Evolutionary conservation across 1,284 basidiomycete species (phyloP), one percentile per base, ranked within the genome.

Genomic region (Porodaedalea pini): DNA sequence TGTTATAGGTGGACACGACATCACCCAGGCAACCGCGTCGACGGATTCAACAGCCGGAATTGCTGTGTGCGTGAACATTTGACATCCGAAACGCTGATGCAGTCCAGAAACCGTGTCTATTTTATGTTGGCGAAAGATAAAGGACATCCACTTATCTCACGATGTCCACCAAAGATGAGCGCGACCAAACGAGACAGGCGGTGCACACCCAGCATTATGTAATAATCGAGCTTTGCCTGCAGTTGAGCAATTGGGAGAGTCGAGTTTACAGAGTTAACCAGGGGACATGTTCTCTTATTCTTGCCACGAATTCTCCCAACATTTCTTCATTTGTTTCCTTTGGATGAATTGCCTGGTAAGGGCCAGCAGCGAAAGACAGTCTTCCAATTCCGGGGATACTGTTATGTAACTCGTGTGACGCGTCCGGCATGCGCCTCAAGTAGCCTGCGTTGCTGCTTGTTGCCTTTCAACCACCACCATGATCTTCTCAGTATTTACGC

Each of bases 401-500:
- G 4, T 52, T 36, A 53, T 34, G 36, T 39, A 29, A 40, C 13
- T 11, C 21, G 13, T 32, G 31, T 57, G 56, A 57, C 57, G 57
- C 57, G 57, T 51, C 52, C 39, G 25, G n/a, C 17, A 19, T 23
- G 32, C 19, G 23, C 47, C 49, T 50, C 55, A 45, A 54, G 52
- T 41, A 31, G 43, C n/a, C 15, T 37, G 25, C 21, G 25, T 25
- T 32, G 44, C 25, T 32, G 17, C 19, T 32, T 23, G 43, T 31
- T 34, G 15, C 40, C 64, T 69, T 66, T 71, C 66, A 59, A 63
- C 66, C 65, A 71, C 74, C 69, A 69, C 61, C 77, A 92, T 91
- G 88, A 83, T 84, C 68, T 74, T 85, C 71, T 80, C 81, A 62
- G 74, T 81, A 50, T 72, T 86, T 63, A 69, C 75, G 32, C 71